Percentiles rank a stretch among this genome's conserved stretches.
Conservation (phyloP, 805 yeast genomes). For the Saturnispora sekii region DNA sequence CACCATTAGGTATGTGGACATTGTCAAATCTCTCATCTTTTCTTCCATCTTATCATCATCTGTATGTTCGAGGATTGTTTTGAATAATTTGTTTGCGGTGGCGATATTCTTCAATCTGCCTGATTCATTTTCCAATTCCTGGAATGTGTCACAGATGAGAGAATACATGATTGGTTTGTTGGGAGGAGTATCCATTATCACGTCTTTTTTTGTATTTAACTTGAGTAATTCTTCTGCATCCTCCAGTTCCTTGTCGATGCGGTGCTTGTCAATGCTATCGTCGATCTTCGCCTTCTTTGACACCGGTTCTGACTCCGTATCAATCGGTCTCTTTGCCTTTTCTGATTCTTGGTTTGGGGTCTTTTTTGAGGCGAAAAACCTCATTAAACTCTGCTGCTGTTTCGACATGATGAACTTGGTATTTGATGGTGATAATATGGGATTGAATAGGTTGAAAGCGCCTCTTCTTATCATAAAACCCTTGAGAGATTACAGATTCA, state of each 20-base stretch:
- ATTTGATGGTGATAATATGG: not conserved
- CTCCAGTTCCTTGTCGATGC: conserved; percentile 14
- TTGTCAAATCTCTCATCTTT: conserved; percentile 38
- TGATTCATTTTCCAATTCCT: conserved; percentile 67
- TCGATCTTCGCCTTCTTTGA: conserved; percentile 8
- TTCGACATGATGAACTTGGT: not conserved
- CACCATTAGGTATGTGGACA: conserved; percentile 74
- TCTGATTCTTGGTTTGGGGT: not conserved
- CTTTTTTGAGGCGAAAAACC: conserved; percentile 11
- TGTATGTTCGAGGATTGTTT: conserved; percentile 44
- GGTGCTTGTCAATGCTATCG: conserved; percentile 14
- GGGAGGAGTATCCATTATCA: not conserved
- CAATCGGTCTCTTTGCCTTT: not conserved
- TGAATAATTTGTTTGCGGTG: conserved; percentile 62
- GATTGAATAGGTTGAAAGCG: not conserved
- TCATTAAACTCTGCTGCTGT: conserved; percentile 11
- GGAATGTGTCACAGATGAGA: conserved; percentile 56
- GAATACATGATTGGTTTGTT: conserved; percentile 27
- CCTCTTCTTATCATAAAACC: not conserved
- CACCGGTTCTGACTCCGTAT: conserved; percentile 2
- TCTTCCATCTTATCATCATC: conserved; percentile 12
- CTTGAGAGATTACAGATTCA: too few relatives aligned
- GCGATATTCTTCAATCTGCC: conserved; percentile 77
- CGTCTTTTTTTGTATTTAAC: conserved; percentile 7
- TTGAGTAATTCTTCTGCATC: conserved; percentile 17